A percentile compares a stretch with the other conserved stretches of the same genome.
Conservation (phyloP, 106 monocot genomes). For the Alisma plantagoaquatica region DNA sequence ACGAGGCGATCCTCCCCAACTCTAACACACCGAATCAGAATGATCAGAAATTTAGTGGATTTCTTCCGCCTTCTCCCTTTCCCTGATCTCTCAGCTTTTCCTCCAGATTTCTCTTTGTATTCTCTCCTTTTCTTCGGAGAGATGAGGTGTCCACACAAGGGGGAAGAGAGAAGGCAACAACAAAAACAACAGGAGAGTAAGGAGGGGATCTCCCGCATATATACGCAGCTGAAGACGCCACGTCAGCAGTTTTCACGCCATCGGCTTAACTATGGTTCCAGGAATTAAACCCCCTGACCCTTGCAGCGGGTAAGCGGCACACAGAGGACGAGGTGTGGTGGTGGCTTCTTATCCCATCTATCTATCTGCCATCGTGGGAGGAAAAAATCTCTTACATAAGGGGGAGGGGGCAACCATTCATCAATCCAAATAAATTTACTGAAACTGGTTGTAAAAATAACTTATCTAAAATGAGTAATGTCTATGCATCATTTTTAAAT, state of each 20-base stretch:
- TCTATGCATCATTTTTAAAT: too few species aligned
- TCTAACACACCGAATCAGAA: not conserved
- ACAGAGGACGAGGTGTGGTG: too few species aligned
- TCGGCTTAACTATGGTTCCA: not conserved
- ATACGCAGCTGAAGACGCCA: not conserved
- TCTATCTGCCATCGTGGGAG: too few species aligned
- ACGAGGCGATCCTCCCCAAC: not conserved
- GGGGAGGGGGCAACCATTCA: too few species aligned
- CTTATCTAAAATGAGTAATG: too few species aligned
- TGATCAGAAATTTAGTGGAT: not conserved
- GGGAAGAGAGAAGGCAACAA: not conserved
- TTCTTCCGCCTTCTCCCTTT: not conserved
- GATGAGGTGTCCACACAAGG: not conserved
- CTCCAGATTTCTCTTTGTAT: not conserved
- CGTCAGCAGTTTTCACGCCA: not conserved
- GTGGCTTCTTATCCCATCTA: too few species aligned
- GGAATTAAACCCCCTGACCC: too few species aligned
- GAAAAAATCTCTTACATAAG: too few species aligned
- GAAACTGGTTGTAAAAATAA: too few species aligned
- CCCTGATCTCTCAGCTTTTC: not conserved
- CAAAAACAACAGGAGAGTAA: too few species aligned
- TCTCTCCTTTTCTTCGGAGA: not conserved
- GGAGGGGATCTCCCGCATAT: not conserved
- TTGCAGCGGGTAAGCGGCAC: too few species aligned
- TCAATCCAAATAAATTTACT: too few species aligned